phyloP scores from a whole-genome alignment of 257 asterid genomes.

The Solanum peruvianum region DNA sequence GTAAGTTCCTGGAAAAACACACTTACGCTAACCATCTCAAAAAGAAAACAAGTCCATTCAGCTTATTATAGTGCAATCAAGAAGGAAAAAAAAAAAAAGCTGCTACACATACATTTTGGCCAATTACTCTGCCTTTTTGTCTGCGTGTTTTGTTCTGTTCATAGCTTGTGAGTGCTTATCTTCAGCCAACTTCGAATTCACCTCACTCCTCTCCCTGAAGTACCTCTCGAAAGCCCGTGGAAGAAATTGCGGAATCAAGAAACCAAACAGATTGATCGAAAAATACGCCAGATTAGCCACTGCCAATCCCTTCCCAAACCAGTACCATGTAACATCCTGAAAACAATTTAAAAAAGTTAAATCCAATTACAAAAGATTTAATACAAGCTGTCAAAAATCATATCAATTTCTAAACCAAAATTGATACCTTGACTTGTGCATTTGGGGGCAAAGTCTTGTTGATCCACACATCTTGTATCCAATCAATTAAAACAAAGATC shows the following conservation, averaged over 20 bases:
- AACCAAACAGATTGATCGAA: conserved; percentile 39
- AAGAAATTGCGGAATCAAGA: conserved; percentile 64
- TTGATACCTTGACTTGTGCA: conserved; percentile 33
- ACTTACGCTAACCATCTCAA: background rate
- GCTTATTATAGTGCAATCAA: background rate
- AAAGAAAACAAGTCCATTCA: background rate
- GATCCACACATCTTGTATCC: conserved; percentile 71
- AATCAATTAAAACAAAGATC: conserved; percentile 51
- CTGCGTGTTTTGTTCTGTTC: conserved; percentile 6
- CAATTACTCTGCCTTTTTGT: conserved; percentile 31
- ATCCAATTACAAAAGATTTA: background rate
- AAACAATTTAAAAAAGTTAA: background rate
- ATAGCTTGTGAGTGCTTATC: conserved; percentile 27
- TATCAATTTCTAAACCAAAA: background rate
- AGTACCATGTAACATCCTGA: conserved; percentile 63
- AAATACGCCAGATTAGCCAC: conserved; percentile 43
- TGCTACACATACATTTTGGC: background rate
- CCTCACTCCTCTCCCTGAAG: conserved; percentile 45
- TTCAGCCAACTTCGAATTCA: conserved; percentile 31
- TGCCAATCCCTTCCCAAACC: conserved; percentile 71
- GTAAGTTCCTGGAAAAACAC: background rate
- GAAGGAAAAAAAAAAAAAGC: background rate
- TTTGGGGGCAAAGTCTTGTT: conserved; percentile 63
- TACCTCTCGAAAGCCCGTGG: conserved; percentile 76
- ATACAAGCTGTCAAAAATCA: background rate